Percentiles rank a stretch among this genome's conserved stretches.
Evolutionary conservation across 176 grass and related monocot species (phyloP).

Genomic region (Carex scoparia): DNA sequence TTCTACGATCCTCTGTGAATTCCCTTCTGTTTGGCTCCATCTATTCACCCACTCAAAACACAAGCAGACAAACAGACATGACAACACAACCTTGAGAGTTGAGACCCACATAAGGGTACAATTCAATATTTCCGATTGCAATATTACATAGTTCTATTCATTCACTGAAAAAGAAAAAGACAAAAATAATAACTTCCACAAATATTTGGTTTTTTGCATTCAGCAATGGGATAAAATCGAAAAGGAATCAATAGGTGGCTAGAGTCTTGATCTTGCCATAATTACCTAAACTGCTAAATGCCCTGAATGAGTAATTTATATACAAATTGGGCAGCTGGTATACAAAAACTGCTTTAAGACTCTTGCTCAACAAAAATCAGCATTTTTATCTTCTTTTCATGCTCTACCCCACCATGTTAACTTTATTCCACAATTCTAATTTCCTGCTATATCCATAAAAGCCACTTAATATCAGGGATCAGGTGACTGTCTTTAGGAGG

Average conservation of each 20-base stretch:
- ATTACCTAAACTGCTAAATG: neutral
- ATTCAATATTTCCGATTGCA: neutral
- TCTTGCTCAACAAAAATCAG: conserved; percentile 32
- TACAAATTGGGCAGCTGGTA: neutral
- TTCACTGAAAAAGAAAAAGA: neutral
- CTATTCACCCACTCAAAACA: neutral
- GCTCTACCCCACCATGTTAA: neutral
- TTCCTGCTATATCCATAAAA: neutral
- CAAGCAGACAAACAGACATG: neutral
- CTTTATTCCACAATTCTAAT: neutral
- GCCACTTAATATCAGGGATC: conserved; percentile 39
- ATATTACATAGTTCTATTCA: neutral
- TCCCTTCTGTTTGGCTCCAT: neutral
- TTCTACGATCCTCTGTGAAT: neutral
- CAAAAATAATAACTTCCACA: neutral
- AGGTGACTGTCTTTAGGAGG: conserved; percentile 74
- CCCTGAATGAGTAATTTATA: neutral
- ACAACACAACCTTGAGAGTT: neutral
- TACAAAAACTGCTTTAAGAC: conserved; percentile 44
- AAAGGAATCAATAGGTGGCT: neutral
- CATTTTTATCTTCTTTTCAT: neutral
- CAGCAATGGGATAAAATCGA: neutral
- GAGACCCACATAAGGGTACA: neutral
- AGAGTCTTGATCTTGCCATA: neutral
- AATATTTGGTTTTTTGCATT: neutral